Conservation (phyloP, 2,329 filamentous ascomycete species). For the Phialophora chinensis region DNA sequence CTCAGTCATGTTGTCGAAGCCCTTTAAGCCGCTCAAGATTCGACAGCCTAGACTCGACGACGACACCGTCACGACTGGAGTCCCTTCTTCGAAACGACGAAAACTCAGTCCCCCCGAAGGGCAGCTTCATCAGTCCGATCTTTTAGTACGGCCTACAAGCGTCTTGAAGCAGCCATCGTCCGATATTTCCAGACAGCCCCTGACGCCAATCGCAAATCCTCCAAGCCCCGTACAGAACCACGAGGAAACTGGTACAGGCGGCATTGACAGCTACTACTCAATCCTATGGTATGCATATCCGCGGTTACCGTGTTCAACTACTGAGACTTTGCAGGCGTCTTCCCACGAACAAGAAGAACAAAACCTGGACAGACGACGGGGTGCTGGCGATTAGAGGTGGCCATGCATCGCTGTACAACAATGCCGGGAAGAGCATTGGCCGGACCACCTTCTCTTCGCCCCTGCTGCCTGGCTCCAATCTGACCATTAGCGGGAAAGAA, state of each 20-base stretch:
- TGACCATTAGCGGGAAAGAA: constrained; percentile 71
- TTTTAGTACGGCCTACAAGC: not conserved
- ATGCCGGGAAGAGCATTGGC: constrained; percentile 69
- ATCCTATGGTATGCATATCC: constrained; percentile 49
- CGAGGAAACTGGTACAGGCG: constrained; percentile 9
- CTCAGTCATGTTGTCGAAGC: constrained; percentile 51
- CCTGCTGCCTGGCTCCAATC: constrained; percentile 63
- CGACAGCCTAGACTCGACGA: constrained; percentile 41
- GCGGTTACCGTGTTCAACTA: not conserved
- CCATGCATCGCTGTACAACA: constrained; percentile 66
- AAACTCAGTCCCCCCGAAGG: constrained; percentile 41
- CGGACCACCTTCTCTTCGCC: constrained; percentile 61
- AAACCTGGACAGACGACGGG: constrained; percentile 78
- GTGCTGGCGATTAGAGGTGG: constrained; percentile 64
- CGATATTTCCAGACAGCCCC: constrained; percentile 14
- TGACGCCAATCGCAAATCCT: constrained; percentile 41
- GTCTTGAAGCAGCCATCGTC: not conserved
- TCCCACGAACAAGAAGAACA: constrained; percentile 73
- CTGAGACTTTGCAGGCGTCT: constrained; percentile 55
- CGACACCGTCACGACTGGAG: constrained; percentile 27
- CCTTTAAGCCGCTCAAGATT: constrained; percentile 53
- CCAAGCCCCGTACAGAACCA: constrained; percentile 44
- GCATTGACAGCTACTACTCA: constrained; percentile 35
- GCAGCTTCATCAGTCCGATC: not conserved
- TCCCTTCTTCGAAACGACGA: constrained; percentile 46